These are phyloP conservation scores for Skeletonema costatum DNA, from an alignment of 108 stramenopile species.

Conservation along the genomic window DNA sequence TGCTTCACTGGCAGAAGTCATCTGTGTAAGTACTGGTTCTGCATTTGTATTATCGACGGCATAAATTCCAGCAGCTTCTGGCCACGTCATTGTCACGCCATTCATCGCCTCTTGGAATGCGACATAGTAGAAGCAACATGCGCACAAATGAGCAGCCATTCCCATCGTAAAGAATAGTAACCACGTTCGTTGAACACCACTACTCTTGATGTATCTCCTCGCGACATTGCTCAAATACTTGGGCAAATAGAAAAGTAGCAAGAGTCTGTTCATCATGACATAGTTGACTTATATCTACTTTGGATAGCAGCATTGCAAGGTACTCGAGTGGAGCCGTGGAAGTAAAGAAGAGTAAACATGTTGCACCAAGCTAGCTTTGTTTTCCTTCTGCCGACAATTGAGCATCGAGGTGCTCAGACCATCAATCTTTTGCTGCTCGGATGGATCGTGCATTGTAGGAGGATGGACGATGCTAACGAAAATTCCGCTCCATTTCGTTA, in stretches of 20 bases:
- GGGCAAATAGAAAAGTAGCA: conserved; percentile 27
- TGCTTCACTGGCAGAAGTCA: conserved; percentile 5
- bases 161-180: conserved; percentile 49
- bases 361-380: background rate
- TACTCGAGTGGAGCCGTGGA: conserved; percentile 40
- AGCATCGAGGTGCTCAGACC: background rate
- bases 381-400: background rate
- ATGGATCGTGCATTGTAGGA: background rate
- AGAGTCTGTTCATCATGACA: conserved; percentile 25
- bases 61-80: conserved; percentile 30
- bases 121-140: conserved; percentile 44
- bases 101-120: conserved; percentile 14
- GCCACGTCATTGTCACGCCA: conserved; percentile 32
- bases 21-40: background rate
- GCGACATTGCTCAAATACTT: conserved; percentile 19
- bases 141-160: conserved; percentile 52
- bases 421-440: background rate
- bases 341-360: conserved; percentile 14
- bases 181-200: conserved; percentile 47
- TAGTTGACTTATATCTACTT: conserved; percentile 10
- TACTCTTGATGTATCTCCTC: conserved; percentile 25
- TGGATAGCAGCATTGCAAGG: background rate
- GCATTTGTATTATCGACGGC: background rate
- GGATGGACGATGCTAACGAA: background rate
- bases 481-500: background rate